A percentile compares a stretch with the other conserved stretches of the same genome.
These are phyloP conservation scores for Prototheca wickerhamii DNA, from an alignment of 163 green algal genomes.

Conservation along the genomic window DNA sequence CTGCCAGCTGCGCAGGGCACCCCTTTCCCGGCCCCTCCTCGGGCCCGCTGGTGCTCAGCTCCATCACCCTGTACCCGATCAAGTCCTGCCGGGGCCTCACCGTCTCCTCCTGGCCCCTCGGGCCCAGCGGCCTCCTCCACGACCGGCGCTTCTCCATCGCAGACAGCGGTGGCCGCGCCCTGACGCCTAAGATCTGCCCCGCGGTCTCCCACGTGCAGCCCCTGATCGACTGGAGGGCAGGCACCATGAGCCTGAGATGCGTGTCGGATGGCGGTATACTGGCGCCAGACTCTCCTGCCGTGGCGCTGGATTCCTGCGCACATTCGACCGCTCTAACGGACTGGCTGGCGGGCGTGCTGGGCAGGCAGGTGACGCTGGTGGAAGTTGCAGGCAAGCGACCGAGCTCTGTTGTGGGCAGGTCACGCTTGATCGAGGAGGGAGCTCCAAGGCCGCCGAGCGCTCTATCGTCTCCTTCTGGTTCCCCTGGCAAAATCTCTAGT, in stretches of 20 bases:
- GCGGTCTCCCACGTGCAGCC: slow-evolving; percentile 45
- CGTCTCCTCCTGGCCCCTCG: slow-evolving; percentile 58
- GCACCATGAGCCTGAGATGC: slow-evolving; percentile 20
- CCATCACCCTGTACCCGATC: slow-evolving; percentile 80
- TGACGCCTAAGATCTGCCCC: slow-evolving; percentile 59
- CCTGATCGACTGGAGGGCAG: slow-evolving; percentile 38
- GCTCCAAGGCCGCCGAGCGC: no score
- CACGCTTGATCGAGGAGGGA: no score
- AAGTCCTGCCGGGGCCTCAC: slow-evolving; percentile 65
- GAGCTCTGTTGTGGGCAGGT: no score
- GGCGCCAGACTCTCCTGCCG: slow-evolving; percentile 6
- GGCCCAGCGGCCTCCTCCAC: slow-evolving; percentile 63
- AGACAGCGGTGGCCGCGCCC: slow-evolving; percentile 32
- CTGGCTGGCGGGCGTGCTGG: no score
- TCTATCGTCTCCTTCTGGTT: no score
- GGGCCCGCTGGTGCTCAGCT: no score
- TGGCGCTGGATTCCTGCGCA: slow-evolving; percentile 3
- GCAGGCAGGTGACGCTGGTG: no score
- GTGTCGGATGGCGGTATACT: background rate
- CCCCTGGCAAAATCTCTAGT: no score
- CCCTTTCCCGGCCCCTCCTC: background rate
- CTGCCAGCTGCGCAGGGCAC: background rate
- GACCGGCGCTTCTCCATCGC: slow-evolving; percentile 80
- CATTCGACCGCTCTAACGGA: background rate
- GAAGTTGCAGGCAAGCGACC: no score